These are phyloP conservation scores for Candida fluviatilis DNA, from an alignment of 805 yeast species.

Conservation along the genomic window DNA sequence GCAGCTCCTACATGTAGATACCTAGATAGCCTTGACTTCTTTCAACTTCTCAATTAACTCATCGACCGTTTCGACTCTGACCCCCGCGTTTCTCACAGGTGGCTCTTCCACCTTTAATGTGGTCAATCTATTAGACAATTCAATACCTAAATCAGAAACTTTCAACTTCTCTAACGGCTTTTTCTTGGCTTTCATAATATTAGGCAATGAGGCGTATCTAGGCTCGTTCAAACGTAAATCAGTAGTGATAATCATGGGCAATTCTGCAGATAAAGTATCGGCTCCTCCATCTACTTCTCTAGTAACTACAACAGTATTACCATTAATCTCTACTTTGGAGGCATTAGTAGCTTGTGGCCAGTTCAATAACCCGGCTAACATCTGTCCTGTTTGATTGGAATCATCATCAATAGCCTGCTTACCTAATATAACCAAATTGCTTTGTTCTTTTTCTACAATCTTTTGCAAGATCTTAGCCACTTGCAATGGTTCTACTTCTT, in stretches of 20 bases:
- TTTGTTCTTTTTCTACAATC: slow-evolving; percentile 62
- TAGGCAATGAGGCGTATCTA: slow-evolving; percentile 91
- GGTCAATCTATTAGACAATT: slow-evolving; percentile 59
- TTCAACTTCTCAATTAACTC: slow-evolving; percentile 77
- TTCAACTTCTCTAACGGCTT: slow-evolving; percentile 74
- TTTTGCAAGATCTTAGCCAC: slow-evolving; percentile 82
- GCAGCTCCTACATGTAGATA: no score
- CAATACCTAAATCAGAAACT: slow-evolving; percentile 66
- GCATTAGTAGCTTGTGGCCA: slow-evolving; percentile 99
- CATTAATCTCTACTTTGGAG: slow-evolving; percentile 66
- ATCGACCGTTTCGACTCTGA: slow-evolving; percentile 75
- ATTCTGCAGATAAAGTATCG: slow-evolving; percentile 68
- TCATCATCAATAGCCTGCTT: slow-evolving; percentile 98
- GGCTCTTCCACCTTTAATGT: slow-evolving; percentile 81
- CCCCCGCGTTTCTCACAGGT: slow-evolving; percentile 73
- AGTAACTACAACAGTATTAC: slow-evolving; percentile 63
- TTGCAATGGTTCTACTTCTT: slow-evolving; percentile 76
- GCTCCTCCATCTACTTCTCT: slow-evolving; percentile 96
- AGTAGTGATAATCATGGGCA: slow-evolving; percentile 86
- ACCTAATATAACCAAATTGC: slow-evolving; percentile 84
- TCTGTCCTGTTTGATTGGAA: slow-evolving; percentile 92
- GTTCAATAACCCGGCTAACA: slow-evolving; percentile 85
- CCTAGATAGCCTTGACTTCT: slow-evolving; percentile 66
- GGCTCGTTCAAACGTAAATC: slow-evolving; percentile 94
- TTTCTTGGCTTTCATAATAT: slow-evolving; percentile 97